phyloP scores from a whole-genome alignment of 768 basidiomycete genomes.

The Kwoniella heveanensis region DNA sequence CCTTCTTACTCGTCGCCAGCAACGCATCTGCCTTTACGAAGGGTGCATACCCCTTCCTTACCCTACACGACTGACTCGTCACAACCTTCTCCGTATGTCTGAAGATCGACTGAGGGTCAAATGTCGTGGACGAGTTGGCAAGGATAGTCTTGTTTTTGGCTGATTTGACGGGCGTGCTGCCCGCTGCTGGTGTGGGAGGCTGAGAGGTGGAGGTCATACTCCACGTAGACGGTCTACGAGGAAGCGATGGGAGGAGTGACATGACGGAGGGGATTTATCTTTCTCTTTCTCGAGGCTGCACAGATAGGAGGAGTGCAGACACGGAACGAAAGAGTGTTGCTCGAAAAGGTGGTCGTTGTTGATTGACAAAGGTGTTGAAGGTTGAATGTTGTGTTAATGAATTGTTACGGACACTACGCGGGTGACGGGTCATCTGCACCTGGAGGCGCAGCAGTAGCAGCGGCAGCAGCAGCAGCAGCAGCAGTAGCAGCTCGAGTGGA shows the following conservation, averaged over 20 bases:
- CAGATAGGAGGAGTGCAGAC: no score
- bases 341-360: no score
- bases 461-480: no score
- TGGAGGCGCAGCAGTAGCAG: no score
- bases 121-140: background rate
- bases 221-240: conserved; percentile 15
- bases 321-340: no score
- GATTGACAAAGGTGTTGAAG: background rate
- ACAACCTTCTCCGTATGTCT: conserved; percentile 24
- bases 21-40: conserved; percentile 26
- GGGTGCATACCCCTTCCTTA: conserved; percentile 21
- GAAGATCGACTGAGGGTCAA: conserved; percentile 20
- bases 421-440: no score
- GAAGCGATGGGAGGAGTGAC: conserved; percentile 14
- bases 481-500: no score
- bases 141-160: conserved; percentile 5
- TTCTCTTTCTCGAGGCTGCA: no score
- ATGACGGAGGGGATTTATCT: no score
- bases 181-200: conserved; percentile 13
- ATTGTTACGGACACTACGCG: no score
- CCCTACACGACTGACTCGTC: conserved; percentile 24
- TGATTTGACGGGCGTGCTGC: background rate
- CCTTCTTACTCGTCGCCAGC: conserved; percentile 21
- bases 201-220: conserved; percentile 17
- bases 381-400: conserved; percentile 1